Percentiles rank a stretch among this genome's conserved stretches.
These are phyloP conservation scores for Scutellaria baicalensis DNA, from an alignment of 257 asterid genomes.

Conservation along the genomic window DNA sequence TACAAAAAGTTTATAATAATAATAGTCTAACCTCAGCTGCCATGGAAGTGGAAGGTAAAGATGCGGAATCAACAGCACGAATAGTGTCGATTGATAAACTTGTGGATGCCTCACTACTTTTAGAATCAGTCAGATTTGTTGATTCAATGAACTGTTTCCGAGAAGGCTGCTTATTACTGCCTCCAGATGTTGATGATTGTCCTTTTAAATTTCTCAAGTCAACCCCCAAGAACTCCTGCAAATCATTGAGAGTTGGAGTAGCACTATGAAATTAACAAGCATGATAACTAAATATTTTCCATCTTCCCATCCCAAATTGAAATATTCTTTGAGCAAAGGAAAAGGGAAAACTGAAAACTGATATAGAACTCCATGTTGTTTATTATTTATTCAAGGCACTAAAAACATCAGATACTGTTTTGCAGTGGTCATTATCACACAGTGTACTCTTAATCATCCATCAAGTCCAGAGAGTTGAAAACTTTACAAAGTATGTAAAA, in stretches of 20 bases:
- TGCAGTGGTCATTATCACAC: neutral
- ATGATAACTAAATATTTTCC: neutral
- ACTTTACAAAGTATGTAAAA: neutral
- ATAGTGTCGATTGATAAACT: slow-evolving; percentile 50
- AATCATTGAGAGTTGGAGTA: slow-evolving; percentile 4
- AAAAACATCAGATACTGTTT: neutral
- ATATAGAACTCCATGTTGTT: neutral
- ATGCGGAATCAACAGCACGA: slow-evolving; percentile 48
- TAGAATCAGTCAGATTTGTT: slow-evolving; percentile 49
- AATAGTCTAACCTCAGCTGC: slow-evolving; percentile 50
- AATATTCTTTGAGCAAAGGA: neutral
- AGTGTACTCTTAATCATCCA: neutral
- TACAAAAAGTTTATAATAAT: neutral
- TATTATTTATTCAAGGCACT: neutral
- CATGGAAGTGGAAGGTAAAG: slow-evolving; percentile 69
- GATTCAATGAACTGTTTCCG: slow-evolving; percentile 63
- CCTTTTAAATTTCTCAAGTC: slow-evolving; percentile 61
- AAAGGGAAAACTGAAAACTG: neutral
- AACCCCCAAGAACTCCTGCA: slow-evolving; percentile 52
- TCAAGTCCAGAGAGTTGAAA: neutral
- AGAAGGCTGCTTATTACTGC: slow-evolving; percentile 49
- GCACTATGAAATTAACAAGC: neutral
- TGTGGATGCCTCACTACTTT: slow-evolving; percentile 56
- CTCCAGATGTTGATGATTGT: slow-evolving; percentile 43
- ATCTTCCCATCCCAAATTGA: neutral